A percentile compares a stretch with the other conserved stretches of the same genome.
Evolutionary conservation across 2,329 filamentous ascomycete species (phyloP).

Genomic region (Alternaria sp.): DNA sequence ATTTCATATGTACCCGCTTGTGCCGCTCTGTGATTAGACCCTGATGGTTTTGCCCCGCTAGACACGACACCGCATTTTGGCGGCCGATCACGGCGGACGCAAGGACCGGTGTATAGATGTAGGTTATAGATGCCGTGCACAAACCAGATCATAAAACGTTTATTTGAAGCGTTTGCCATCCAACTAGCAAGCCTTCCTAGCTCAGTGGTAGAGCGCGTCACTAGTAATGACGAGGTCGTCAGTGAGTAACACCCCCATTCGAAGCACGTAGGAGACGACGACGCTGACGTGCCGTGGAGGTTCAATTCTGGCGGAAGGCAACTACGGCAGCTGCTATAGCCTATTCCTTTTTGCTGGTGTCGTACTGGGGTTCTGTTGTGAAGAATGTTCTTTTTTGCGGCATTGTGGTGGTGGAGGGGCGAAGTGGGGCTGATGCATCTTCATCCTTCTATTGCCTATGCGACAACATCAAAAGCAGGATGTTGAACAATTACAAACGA

Average conservation of each 20-base stretch:
- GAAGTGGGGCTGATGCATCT: not conserved
- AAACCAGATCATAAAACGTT: not conserved
- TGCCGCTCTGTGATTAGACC: not conserved
- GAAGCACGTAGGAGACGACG: not conserved
- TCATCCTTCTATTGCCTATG: not conserved
- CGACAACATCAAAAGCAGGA: not conserved
- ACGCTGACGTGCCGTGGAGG: not conserved
- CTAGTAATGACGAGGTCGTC: conserved; percentile 50
- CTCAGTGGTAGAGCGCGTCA: conserved; percentile 50
- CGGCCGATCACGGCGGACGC: not conserved
- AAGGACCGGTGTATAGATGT: not conserved
- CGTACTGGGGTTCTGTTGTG: not conserved
- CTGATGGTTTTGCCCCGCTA: not conserved
- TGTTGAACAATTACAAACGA: not conserved
- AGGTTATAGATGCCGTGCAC: not conserved
- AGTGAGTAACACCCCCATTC: conserved; percentile 9
- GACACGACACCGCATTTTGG: not conserved
- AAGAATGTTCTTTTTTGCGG: not conserved
- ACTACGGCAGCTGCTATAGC: conserved; percentile 30
- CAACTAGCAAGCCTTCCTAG: conserved; percentile 32
- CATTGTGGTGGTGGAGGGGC: not conserved
- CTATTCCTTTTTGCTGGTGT: not conserved
- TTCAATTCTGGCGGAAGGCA: conserved; percentile 48
- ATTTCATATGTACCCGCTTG: not conserved
- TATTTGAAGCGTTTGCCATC: not conserved